Percentiles rank a stretch among this genome's conserved stretches.
These are phyloP conservation scores for Chaetothyriales sp. DNA, from an alignment of 2,329 filamentous ascomycete genomes.

Conservation along the genomic window DNA sequence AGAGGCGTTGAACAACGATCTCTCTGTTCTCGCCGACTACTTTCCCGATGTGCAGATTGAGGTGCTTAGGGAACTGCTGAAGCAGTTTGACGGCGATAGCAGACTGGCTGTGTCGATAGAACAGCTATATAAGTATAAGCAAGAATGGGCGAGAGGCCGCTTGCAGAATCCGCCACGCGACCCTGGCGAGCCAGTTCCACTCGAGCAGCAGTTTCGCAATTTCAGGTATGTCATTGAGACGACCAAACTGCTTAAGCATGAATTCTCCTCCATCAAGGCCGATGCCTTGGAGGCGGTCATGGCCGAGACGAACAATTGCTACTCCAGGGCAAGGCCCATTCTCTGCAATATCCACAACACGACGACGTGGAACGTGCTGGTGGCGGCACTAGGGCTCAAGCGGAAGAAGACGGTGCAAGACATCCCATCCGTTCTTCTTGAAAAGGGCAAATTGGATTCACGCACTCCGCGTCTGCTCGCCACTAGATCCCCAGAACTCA, in stretches of 20 bases:
- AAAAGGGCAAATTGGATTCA: constrained; percentile 17
- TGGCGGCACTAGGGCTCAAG: constrained; percentile 30
- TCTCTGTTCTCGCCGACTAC: constrained; percentile 28
- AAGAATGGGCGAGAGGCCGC: constrained; percentile 34
- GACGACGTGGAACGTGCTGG: constrained; percentile 31
- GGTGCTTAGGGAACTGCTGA: constrained; percentile 34
- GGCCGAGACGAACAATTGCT: constrained; percentile 36
- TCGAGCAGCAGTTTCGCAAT: constrained; percentile 32
- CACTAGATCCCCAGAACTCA: constrained; percentile 31
- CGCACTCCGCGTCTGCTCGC: constrained; percentile 26
- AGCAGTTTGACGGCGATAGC: constrained; percentile 34
- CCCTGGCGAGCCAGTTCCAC: constrained; percentile 21
- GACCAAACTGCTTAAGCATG: constrained; percentile 26
- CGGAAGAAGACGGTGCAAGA: constrained; percentile 28
- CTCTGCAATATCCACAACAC: constrained; percentile 30
- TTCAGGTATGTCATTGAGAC: constrained; percentile 31
- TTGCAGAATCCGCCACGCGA: constrained; percentile 27
- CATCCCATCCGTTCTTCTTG: constrained; percentile 29
- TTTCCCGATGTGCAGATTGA: constrained; percentile 36
- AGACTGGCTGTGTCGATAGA: constrained; percentile 34
- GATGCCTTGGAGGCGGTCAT: constrained; percentile 35
- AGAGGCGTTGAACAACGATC: constrained; percentile 29
- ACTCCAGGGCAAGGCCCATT: constrained; percentile 29
- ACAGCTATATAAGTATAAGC: constrained; percentile 33
- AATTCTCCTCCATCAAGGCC: constrained; percentile 31